A percentile compares a stretch with the other conserved stretches of the same genome.
These are phyloP conservation scores for Kwoniella pini DNA, from an alignment of 768 basidiomycete genomes.

Conservation along the genomic window DNA sequence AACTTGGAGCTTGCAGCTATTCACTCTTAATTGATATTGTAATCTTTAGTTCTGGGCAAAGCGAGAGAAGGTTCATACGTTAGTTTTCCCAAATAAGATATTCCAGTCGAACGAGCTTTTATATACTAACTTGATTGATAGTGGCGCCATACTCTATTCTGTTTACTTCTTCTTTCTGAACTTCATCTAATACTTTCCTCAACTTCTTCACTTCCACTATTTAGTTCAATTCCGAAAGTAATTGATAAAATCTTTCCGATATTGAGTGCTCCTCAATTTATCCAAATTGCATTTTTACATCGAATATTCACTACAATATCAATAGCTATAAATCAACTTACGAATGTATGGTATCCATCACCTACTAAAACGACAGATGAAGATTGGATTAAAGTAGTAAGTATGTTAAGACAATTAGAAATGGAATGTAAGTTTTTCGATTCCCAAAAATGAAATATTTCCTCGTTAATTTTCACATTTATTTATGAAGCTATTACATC, in stretches of 20 bases:
- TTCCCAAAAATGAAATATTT: too few relatives aligned
- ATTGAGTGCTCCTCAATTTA: constrained; percentile 18
- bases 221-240: background rate
- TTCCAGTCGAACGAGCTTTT: background rate
- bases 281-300: constrained; percentile 34
- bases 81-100: constrained; percentile 2
- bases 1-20: too few relatives aligned
- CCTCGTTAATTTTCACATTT: background rate
- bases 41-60: constrained; percentile 27
- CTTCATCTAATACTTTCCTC: constrained; percentile 37
- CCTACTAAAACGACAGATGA: constrained; percentile 6
- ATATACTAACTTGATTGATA: constrained; percentile 3
- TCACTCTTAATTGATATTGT: too few relatives aligned
- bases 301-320: constrained; percentile 32
- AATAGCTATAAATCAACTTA: constrained; percentile 39
- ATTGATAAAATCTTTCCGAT: background rate
- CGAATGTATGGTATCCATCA: constrained; percentile 31
- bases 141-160: constrained; percentile 41
- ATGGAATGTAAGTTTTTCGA: constrained; percentile 37
- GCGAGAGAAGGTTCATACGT: constrained; percentile 42
- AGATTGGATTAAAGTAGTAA: constrained; percentile 11
- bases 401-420: constrained; percentile 24
- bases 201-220: background rate
- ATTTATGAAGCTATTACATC: constrained; percentile 12
- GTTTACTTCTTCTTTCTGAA: constrained; percentile 32